These are phyloP conservation scores for Rhodotorula mucilaginosa DNA, from an alignment of 1,284 basidiomycete species.

Conservation along the genomic window DNA sequence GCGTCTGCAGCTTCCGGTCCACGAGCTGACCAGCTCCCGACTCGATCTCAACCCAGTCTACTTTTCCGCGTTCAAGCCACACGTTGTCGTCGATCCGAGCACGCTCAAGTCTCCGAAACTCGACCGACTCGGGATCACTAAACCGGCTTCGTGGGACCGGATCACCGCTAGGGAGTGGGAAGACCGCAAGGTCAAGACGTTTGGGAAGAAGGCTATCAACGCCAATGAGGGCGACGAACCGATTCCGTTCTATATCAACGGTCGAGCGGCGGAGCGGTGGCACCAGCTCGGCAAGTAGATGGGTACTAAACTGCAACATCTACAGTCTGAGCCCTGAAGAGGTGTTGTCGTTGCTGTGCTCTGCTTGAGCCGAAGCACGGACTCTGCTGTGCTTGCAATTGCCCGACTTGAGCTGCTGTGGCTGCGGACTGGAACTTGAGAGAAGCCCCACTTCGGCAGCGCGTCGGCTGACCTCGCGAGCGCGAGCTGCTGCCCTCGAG, in stretches of 20 bases:
- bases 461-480: too few relatives aligned
- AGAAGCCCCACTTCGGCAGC: too few relatives aligned
- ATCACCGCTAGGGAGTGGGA: slow-evolving; percentile 26
- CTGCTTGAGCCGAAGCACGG: too few relatives aligned
- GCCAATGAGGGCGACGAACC: slow-evolving; percentile 15
- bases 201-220: slow-evolving; percentile 20
- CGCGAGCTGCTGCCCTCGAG: neutral
- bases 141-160: slow-evolving; percentile 12
- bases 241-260: slow-evolving; percentile 14
- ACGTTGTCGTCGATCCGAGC: slow-evolving; percentile 26
- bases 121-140: slow-evolving; percentile 8
- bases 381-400: too few relatives aligned
- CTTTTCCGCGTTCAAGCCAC: slow-evolving; percentile 49
- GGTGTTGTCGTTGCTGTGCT: too few relatives aligned
- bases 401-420: too few relatives aligned
- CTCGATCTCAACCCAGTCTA: slow-evolving; percentile 38
- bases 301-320: too few relatives aligned
- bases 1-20: too few relatives aligned
- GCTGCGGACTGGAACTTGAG: too few relatives aligned
- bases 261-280: slow-evolving; percentile 19
- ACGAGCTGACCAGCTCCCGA: too few relatives aligned
- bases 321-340: too few relatives aligned
- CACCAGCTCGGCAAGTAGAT: slow-evolving; percentile 19
- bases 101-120: slow-evolving; percentile 19
- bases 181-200: slow-evolving; percentile 19